Percentiles rank a stretch among this genome's conserved stretches.
These are phyloP conservation scores for Groenewaldozyma tartarivorans DNA, from an alignment of 805 yeast species.

Conservation along the genomic window DNA sequence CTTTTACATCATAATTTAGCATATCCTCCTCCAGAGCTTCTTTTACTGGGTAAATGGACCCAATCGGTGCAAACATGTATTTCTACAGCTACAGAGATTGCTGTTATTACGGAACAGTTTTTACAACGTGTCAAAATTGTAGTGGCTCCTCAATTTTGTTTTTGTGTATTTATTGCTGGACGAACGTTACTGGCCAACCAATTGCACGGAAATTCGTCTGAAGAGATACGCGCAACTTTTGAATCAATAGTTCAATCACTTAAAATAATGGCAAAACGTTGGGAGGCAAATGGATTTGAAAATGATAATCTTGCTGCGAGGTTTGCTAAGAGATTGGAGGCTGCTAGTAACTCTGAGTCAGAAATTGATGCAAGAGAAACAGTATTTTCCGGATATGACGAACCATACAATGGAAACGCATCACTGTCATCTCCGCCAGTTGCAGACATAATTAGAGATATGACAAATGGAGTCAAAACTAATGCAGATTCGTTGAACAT, in stretches of 20 bases:
- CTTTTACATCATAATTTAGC: conserved; percentile 13
- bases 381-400: conserved; percentile 6
- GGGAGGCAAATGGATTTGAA: conserved; percentile 7
- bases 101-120: conserved; percentile 10
- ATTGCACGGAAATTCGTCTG: conserved; percentile 1
- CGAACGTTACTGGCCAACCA: conserved; percentile 10
- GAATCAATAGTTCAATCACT: conserved; percentile 8
- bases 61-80: conserved; percentile 12
- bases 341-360: conserved; percentile 5
- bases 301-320: conserved; percentile 10
- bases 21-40: conserved; percentile 8
- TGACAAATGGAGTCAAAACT: background rate
- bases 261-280: conserved; percentile 10
- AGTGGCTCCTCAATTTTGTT: conserved; percentile 12
- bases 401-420: conserved; percentile 1
- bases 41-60: conserved; percentile 2
- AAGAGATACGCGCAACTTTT: conserved; percentile 2
- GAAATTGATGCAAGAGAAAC: conserved; percentile 8
- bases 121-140: conserved; percentile 6
- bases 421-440: conserved; percentile 9
- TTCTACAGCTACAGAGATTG: conserved; percentile 11
- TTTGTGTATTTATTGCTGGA: conserved; percentile 12
- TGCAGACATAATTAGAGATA: conserved; percentile 2
- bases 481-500: background rate
- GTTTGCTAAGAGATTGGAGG: conserved; percentile 11